Base-by-base conservation (phyloP, 495 filamentous ascomycete genomes). In the Durotheca rogersii region DNA sequence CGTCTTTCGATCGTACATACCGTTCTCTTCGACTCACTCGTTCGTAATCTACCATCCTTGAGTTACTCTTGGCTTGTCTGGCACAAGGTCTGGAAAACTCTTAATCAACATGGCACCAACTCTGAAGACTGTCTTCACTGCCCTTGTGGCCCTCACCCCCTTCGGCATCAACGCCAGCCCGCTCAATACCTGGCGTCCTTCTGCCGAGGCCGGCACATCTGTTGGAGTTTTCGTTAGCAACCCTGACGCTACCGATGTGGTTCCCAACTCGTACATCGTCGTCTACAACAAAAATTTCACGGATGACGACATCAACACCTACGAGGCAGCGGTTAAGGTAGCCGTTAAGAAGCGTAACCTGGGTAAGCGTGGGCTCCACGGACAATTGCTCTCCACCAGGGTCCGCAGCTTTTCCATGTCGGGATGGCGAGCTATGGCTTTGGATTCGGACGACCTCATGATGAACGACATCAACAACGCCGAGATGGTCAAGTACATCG, bases 241-340 rank as follows among this genome's bases (percentile, higher is more conserved):
- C 52, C 64, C 67, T 0, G 47, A 70, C 6, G 64, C 61, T 20
- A 35, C 23, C 11, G 58, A 75, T 43, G 36, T 66, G 27, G 67
- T 78, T 19, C 71, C 73, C 5, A 69, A 73, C 65, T 63, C 58
- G 27, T 78, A 72, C 57, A 78, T 78, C 29, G 73, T 78, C 3
- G 74, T 78, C 29, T 78, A 78, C 66, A 69, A 76, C 65, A 71
- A 59, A 65, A 71, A 65, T 6, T 68, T 60, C 51, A 59, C 47
- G 46, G 62, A 72, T 27, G 67, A 66, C 14, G 71, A 58, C 38
- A 65, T 80, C 39, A 42, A 57, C 17, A 61, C 63, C 31, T 70
- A 77, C 43, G 53, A 75, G 58, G 53, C 59, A 15, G 67, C 56
- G 17, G 52, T 80, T 50, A 71, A 67, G 37, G 51, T 66, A 2